These are phyloP conservation scores for Bimuria novae-zelandiae DNA, from an alignment of 2,329 filamentous ascomycete species.

Conservation along the genomic window DNA sequence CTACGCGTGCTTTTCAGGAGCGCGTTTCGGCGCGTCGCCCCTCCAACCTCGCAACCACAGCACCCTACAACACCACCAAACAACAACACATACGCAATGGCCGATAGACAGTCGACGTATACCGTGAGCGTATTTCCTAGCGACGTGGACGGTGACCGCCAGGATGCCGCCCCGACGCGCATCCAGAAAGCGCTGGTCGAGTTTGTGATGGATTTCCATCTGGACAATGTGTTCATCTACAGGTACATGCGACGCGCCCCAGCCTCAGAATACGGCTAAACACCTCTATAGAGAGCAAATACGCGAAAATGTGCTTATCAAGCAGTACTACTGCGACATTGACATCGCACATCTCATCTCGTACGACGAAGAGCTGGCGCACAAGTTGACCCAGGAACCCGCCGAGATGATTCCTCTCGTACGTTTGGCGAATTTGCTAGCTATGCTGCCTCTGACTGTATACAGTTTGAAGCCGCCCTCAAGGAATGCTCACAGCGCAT, in stretches of 20 bases:
- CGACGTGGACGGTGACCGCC: conserved; percentile 39
- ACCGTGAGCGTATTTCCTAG: conserved; percentile 76
- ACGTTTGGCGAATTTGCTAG: conserved; percentile 35
- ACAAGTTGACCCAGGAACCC: conserved; percentile 86
- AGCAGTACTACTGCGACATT: conserved; percentile 94
- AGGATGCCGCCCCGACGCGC: conserved; percentile 41
- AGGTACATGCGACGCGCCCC: conserved; percentile 54
- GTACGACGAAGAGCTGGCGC: conserved; percentile 93
- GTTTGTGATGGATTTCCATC: conserved; percentile 90
- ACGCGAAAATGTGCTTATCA: conserved; percentile 89
- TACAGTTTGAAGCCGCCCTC: conserved; percentile 85
- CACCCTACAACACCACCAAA: conserved; percentile 5
- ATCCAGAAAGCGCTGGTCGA: conserved; percentile 81
- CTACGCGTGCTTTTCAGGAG: conserved; percentile 3
- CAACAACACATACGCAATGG: conserved; percentile 22
- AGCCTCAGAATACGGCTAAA: conserved; percentile 39
- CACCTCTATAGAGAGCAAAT: conserved; percentile 76
- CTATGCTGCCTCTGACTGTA: conserved; percentile 18
- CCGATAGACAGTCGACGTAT: conserved; percentile 83
- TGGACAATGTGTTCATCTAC: conserved; percentile 95
- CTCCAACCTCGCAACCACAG: neutral
- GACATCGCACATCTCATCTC: conserved; percentile 94
- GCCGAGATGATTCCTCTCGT: conserved; percentile 91
- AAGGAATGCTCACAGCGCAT: conserved; percentile 92
- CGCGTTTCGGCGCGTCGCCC: conserved; percentile 8